Percentiles rank a stretch among this genome's conserved stretches.
Conservation (phyloP, 148 eudicot species). For the Selenicereus undatus region DNA sequence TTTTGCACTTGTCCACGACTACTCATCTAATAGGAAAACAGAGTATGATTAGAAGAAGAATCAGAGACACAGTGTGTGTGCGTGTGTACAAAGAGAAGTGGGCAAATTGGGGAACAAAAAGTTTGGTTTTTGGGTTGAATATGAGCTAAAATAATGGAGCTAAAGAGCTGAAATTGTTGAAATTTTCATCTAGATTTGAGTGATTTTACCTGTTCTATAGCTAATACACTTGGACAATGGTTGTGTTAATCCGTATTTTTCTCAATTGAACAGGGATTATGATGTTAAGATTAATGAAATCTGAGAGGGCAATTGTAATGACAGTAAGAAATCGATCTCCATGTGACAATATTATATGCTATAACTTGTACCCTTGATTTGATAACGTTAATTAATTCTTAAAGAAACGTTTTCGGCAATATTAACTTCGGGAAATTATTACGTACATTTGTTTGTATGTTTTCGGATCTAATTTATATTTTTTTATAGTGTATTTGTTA, state of each 20-base stretch:
- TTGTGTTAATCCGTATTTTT: neutral
- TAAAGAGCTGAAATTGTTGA: neutral
- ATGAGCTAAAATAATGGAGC: neutral
- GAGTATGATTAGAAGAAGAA: neutral
- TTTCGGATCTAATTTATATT: too few relatives aligned
- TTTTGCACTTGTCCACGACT: slow-evolving; percentile 14
- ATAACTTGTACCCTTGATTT: too few relatives aligned
- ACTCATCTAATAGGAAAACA: neutral
- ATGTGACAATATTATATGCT: neutral
- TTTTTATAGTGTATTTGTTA: too few relatives aligned
- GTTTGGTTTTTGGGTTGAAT: neutral
- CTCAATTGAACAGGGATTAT: neutral
- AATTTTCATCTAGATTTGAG: neutral
- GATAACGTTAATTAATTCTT: too few relatives aligned
- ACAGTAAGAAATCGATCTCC: too few relatives aligned
- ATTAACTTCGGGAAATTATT: too few relatives aligned
- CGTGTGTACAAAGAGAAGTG: neutral
- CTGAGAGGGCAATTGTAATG: neutral
- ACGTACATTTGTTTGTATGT: too few relatives aligned
- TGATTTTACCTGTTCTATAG: neutral
- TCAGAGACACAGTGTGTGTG: neutral
- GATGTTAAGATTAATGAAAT: neutral
- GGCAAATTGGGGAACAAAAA: neutral
- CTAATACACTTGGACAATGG: neutral
- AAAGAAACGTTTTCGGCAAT: too few relatives aligned